Conservation (phyloP, 1,284 basidiomycete genomes). For the Neolentinus lepideus region DNA sequence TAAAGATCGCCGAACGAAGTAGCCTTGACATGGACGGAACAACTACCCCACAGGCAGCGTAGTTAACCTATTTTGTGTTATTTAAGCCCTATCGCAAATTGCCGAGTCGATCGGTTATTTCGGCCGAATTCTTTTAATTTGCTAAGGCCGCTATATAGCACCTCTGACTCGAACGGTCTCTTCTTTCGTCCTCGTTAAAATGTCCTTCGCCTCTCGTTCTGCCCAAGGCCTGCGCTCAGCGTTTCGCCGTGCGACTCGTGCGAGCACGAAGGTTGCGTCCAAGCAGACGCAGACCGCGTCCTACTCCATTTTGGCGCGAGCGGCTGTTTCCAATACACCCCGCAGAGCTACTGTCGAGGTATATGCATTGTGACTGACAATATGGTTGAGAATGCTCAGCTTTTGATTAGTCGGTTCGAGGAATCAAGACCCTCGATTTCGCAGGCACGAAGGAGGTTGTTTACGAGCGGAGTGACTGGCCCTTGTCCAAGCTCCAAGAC, state of each 20-base stretch:
- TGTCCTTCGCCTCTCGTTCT: slow-evolving; percentile 58
- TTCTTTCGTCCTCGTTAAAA: slow-evolving; percentile 26
- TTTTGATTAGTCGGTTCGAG: slow-evolving; percentile 43
- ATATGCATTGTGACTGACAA: slow-evolving; percentile 11
- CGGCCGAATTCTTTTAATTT: slow-evolving; percentile 2
- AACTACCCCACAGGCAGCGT: background rate
- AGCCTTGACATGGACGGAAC: background rate
- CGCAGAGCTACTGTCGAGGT: slow-evolving; percentile 39
- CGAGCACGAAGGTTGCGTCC: slow-evolving; percentile 33
- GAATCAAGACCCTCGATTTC: slow-evolving; percentile 97
- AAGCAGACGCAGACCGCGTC: slow-evolving; percentile 49
- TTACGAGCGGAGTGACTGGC: slow-evolving; percentile 99
- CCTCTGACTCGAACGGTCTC: slow-evolving; percentile 8
- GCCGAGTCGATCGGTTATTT: background rate
- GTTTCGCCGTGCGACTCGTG: slow-evolving; percentile 49
- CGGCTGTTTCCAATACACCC: slow-evolving; percentile 29
- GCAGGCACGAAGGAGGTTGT: slow-evolving; percentile 93
- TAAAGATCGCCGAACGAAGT: background rate
- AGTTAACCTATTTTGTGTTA: too few species aligned
- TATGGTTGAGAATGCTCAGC: background rate
- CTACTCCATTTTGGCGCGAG: slow-evolving; percentile 67
- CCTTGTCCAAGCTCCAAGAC: slow-evolving; percentile 94
- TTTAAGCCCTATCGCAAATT: too few species aligned
- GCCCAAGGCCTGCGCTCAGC: slow-evolving; percentile 53
- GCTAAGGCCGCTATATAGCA: background rate